Evolutionary conservation across 352 stramenopile genomes (phyloP), one percentile per base, ranked within the genome.

Genomic region (Globisporangium viniferum): DNA sequence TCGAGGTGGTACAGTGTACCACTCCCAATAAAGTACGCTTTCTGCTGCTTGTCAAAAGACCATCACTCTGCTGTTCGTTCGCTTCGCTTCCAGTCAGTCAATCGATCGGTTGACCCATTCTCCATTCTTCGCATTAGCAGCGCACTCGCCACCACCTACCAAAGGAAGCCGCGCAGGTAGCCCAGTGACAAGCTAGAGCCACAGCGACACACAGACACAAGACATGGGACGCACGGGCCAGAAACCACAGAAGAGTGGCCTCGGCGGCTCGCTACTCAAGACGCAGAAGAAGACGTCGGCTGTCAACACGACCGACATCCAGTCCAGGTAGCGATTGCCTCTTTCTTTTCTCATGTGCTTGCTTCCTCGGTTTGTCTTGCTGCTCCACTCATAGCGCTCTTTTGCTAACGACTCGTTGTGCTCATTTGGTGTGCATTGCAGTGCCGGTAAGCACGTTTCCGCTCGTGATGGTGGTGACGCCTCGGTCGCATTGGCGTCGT

Each of bases 391-490:
- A 29, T 24, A 14, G 54, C n/a, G 10, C 27, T 59, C 27, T 3
- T 10, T 56, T 60, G 29, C 55, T 60, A 22, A 60, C 55, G 15
- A 22, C 7, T 60, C 27, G 55, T 24, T 58, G 29, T 27, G 4
- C 5, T 46, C 39, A 12, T 31, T 36, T 35, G 22, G 3, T 44
- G 18, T 68, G 10, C 22, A 14, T 51, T 69, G 10, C 51, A 92
- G 87, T 62, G 89, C 87, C 20, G 89, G 89, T 33, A 94, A 93
- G 56, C 79, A 95, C 71, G 89, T 96, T 44, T 94, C 89, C 2
- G 86, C 79, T 35, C 75, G 86, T 9, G 89, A 96, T 64, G 89
- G 89, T 24, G 89, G 89, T 48, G 88, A 96, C 59, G 87, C 89
- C 35, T 86, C 86, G 3, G 85, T 92, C 41, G 86, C 88, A 33